phyloP scores from a whole-genome alignment of 139 green algal genomes.

The Zygnema cylindricum region DNA sequence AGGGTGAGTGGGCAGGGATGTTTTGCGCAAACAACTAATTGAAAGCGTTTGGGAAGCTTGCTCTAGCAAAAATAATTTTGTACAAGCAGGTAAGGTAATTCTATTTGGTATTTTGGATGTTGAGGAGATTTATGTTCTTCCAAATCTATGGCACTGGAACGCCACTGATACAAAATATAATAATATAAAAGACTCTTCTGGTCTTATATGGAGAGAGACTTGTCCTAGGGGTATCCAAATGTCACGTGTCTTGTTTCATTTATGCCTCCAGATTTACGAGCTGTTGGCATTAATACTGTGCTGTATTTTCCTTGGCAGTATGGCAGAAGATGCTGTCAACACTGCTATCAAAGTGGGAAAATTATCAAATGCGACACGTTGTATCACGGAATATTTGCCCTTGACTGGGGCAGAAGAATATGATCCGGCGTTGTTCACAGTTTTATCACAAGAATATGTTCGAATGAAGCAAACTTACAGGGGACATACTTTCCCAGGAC shows the following conservation, averaged over 20 bases:
- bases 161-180: neutral
- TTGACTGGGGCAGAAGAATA: conserved; percentile 80
- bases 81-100: neutral
- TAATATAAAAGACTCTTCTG: neutral
- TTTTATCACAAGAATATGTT: conserved; percentile 74
- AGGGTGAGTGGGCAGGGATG: neutral
- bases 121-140: too few relatives aligned
- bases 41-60: neutral
- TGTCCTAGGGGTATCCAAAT: too few relatives aligned
- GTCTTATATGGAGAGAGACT: too few relatives aligned
- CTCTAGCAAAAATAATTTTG: neutral
- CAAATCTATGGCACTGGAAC: neutral
- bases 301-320: conserved; percentile 39
- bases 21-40: too few relatives aligned
- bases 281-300: too few relatives aligned
- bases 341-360: conserved; percentile 42
- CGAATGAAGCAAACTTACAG: conserved; percentile 68
- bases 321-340: conserved; percentile 69
- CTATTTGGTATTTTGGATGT: neutral
- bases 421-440: conserved; percentile 74
- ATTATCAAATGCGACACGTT: conserved; percentile 59
- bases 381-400: conserved; percentile 73
- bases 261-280: too few relatives aligned
- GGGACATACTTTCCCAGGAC: neutral
- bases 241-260: too few relatives aligned